Evolutionary conservation across 805 yeast species (phyloP), one percentile per base, ranked within the genome.

Genomic region (Ogataea naganishii): DNA sequence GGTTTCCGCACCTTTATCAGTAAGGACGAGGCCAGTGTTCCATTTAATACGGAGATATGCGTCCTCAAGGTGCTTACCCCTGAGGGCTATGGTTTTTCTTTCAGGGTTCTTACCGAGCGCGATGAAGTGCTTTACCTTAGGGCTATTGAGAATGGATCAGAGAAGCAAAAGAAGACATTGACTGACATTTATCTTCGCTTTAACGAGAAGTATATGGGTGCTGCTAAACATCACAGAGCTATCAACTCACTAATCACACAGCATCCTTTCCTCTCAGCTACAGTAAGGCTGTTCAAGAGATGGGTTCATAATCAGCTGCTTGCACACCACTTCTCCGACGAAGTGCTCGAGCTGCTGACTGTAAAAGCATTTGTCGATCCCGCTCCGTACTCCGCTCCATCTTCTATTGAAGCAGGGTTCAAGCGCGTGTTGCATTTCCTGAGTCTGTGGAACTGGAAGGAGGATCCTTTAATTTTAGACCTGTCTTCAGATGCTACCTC

Each of bases 361-460:
- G 61, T 86, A 38, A 76, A 80, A 43, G 83, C 84, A 13, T 92
- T 89, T 58, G 80, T 85, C 26, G 94, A 86, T 47, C 78, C 88
- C 7, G 76, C 82, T 0, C 95, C 96, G n/a, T 88, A 70, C 57
- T 66, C 74, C 1, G 68, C 74, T 2, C 97, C 98, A 3, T 72
- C 79, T 17, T 76, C 89, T 32, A 75, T 80, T 7, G 78, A 75
- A 38, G 69, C 80, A 32, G 98, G 95, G 5, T 85, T 92, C 49
- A 59, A 83, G 35, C 76, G 92, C 35, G 69, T 78, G 9, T 51
- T 92, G 22, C 62, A 71, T 27, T 82, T 80, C 44, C 52, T 92
- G 26, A 68, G 94, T 16, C 58, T 57, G 24, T 92, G 98, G 98
- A 86, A 92, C 53, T 92, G 98, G 98, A 80, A 73, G 44, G 94